These are phyloP conservation scores for Paecilomyces variotii DNA, from an alignment of 2,329 filamentous ascomycete genomes.

Conservation along the genomic window DNA sequence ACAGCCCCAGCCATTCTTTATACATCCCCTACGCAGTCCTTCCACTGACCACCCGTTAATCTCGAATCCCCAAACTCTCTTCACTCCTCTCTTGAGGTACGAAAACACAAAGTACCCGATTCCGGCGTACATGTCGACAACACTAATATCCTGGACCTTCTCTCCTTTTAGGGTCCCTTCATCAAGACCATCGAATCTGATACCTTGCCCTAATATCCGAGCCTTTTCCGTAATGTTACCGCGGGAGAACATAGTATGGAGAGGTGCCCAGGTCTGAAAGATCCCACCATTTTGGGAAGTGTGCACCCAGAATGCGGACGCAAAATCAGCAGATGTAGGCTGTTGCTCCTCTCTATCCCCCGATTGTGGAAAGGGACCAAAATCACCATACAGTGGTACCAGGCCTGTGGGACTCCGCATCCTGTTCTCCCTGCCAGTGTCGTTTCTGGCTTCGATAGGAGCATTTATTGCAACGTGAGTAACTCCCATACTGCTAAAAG, in stretches of 20 bases:
- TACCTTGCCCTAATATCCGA: conserved; percentile 51
- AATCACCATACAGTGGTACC: conserved; percentile 63
- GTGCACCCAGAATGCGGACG: conserved; percentile 66
- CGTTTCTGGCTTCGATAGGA: conserved; percentile 40
- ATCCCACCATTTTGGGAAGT: conserved; percentile 71
- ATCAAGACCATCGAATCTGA: conserved; percentile 25
- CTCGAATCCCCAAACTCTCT: conserved; percentile 74
- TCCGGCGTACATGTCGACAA: conserved; percentile 78
- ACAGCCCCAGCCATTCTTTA: conserved; percentile 58
- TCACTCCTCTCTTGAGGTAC: conserved; percentile 63
- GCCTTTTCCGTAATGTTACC: conserved; percentile 88
- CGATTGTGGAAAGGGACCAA: conserved; percentile 48
- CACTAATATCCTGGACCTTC: conserved; percentile 22
- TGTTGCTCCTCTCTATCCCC: conserved; percentile 11
- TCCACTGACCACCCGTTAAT: conserved; percentile 84
- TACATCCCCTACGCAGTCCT: conserved; percentile 67
- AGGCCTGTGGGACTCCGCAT: conserved; percentile 66
- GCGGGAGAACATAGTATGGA: conserved; percentile 89
- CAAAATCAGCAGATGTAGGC: conserved; percentile 48
- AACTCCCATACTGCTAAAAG: conserved; percentile 31
- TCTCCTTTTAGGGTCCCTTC: conserved; percentile 15
- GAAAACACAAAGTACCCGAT: conserved; percentile 92
- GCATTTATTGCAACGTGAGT: conserved; percentile 54
- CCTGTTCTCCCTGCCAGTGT: conserved; percentile 51
- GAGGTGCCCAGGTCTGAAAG: conserved; percentile 74